These are phyloP conservation scores for Trichoderma atrobrunneum DNA, from an alignment of 2,329 filamentous ascomycete species.

Conservation along the genomic window DNA sequence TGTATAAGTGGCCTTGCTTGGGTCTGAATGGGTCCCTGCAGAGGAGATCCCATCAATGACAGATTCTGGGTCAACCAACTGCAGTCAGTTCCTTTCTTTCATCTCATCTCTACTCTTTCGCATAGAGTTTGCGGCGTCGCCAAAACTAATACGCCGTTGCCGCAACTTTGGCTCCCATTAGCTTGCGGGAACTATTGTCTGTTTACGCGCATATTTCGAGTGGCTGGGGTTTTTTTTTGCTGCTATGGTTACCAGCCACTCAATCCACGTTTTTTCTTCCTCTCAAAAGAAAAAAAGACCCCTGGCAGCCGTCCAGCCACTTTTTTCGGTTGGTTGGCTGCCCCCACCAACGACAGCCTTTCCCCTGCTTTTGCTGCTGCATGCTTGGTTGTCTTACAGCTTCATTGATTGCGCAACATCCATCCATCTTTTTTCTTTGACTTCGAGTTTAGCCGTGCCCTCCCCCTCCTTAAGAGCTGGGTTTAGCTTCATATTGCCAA, in stretches of 20 bases:
- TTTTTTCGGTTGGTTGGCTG: background rate
- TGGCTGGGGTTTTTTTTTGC: background rate
- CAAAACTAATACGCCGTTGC: background rate
- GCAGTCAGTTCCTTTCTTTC: background rate
- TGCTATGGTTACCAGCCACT: background rate
- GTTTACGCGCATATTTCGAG: background rate
- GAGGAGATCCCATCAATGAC: background rate
- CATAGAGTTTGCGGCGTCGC: background rate
- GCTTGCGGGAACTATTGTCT: background rate
- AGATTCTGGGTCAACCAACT: background rate
- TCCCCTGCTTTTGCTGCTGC: background rate
- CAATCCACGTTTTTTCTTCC: background rate
- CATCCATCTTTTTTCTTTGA: background rate
- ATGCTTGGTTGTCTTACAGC: background rate
- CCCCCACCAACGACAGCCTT: background rate
- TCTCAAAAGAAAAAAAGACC: background rate
- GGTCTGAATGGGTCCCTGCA: background rate
- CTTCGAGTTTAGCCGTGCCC: background rate
- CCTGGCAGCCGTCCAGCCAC: constrained; percentile 7
- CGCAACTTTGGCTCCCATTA: background rate
- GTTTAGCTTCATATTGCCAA: background rate
- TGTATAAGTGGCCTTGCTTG: background rate
- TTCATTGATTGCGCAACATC: background rate
- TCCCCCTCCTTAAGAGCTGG: background rate
- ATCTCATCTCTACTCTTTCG: background rate